phyloP scores from a whole-genome alignment of 2,329 filamentous ascomycete species.

The Aspergillus unguis region DNA sequence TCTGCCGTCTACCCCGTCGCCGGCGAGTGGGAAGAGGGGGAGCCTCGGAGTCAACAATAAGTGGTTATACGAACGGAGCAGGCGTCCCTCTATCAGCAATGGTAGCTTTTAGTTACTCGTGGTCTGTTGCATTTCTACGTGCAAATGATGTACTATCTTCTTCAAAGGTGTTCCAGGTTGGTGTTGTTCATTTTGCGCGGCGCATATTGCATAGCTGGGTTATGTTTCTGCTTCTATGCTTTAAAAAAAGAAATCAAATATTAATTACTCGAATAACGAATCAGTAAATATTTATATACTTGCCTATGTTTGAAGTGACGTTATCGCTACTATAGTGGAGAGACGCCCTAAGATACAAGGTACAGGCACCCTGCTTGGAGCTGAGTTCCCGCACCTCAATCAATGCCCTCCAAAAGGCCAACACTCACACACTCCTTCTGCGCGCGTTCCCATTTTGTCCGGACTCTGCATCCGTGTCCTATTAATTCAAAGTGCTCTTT shows the following conservation, averaged over 20 bases:
- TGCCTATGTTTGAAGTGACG: constrained; percentile 1
- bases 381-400: constrained; percentile 18
- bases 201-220: constrained; percentile 6
- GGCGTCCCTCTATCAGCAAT: constrained; percentile 38
- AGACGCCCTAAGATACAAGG: background rate
- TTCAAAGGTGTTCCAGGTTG: constrained; percentile 8
- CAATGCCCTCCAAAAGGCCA: constrained; percentile 17
- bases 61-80: constrained; percentile 86
- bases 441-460: constrained; percentile 9
- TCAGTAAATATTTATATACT: background rate
- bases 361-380: constrained; percentile 12
- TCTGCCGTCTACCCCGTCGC: constrained; percentile 64
- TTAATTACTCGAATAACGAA: background rate
- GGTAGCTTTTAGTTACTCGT: constrained; percentile 27
- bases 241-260: background rate
- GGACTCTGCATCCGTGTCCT: constrained; percentile 1
- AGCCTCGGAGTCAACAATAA: constrained; percentile 83
- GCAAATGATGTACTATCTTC: constrained; percentile 9
- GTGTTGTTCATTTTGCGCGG: constrained; percentile 1
- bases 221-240: background rate
- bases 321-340: background rate
- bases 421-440: constrained; percentile 17
- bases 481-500: background rate
- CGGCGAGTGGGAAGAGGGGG: constrained; percentile 61
- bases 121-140: constrained; percentile 9